phyloP scores from a whole-genome alignment of 345 rosid genomes.

The Excoecaria cochinchinensis region DNA sequence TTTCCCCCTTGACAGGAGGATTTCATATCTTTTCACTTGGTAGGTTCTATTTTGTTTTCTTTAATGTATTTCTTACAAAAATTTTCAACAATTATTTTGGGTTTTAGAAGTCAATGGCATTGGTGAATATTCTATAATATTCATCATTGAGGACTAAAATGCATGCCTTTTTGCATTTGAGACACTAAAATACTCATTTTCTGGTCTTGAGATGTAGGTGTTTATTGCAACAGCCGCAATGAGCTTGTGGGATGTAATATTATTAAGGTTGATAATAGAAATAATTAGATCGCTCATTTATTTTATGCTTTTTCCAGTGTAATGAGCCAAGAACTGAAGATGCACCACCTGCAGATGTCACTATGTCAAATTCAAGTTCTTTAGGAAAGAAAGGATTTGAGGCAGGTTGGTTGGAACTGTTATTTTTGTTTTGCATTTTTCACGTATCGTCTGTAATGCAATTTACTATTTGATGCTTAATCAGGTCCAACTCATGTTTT shows the following conservation, averaged over 20 bases:
- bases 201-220: background rate
- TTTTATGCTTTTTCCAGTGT: conserved; percentile 54
- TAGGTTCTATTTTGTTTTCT: background rate
- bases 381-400: conserved; percentile 73
- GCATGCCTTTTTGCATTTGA: background rate
- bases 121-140: background rate
- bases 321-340: conserved; percentile 93
- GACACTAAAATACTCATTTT: background rate
- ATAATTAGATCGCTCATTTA: background rate
- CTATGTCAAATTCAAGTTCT: conserved; percentile 52
- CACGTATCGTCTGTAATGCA: conserved; percentile 11
- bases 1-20: background rate
- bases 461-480: conserved; percentile 24
- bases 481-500: conserved; percentile 96
- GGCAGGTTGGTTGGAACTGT: conserved; percentile 56
- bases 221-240: background rate
- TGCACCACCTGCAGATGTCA: conserved; percentile 84
- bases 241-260: background rate
- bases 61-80: too few relatives aligned
- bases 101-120: background rate
- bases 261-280: background rate
- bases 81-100: too few relatives aligned
- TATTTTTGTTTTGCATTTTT: conserved; percentile 19
- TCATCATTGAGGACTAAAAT: background rate
- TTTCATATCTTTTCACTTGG: background rate